These are phyloP conservation scores for Xylaria palmicola DNA, from an alignment of 495 filamentous ascomycete genomes.

Conservation along the genomic window DNA sequence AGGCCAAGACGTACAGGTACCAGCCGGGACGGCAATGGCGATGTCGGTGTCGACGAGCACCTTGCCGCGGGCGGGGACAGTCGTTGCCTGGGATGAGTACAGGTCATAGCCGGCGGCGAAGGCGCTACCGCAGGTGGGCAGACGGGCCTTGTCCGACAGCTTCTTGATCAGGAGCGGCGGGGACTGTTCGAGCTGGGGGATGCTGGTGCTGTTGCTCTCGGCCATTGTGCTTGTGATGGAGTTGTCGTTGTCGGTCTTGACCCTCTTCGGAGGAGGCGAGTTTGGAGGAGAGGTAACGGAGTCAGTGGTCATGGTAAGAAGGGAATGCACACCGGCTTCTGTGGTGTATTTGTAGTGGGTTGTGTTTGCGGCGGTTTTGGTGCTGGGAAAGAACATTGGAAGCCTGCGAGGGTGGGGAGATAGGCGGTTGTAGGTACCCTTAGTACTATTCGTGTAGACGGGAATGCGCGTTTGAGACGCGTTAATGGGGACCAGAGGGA, in stretches of 20 bases:
- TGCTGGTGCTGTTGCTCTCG: slow-evolving; percentile 29
- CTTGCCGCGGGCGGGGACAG: slow-evolving; percentile 79
- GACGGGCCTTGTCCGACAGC: slow-evolving; percentile 65
- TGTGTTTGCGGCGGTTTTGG: background rate
- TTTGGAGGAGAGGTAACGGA: slow-evolving; percentile 41
- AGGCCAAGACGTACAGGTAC: slow-evolving; percentile 65
- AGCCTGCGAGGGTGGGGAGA: background rate
- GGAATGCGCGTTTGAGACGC: slow-evolving; percentile 29
- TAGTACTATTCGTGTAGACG: background rate
- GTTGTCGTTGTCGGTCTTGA: slow-evolving; percentile 37
- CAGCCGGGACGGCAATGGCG: slow-evolving; percentile 79
- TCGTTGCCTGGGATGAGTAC: slow-evolving; percentile 68
- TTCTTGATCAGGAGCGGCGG: slow-evolving; percentile 82
- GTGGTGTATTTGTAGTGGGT: background rate
- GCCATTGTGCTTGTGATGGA: slow-evolving; percentile 15
- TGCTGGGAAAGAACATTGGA: background rate
- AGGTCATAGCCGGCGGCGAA: slow-evolving; percentile 94
- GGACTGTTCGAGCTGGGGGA: slow-evolving; percentile 29
- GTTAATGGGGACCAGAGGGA: slow-evolving; percentile 17
- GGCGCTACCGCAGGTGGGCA: slow-evolving; percentile 83
- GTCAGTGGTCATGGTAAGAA: slow-evolving; percentile 60
- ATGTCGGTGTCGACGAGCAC: slow-evolving; percentile 87
- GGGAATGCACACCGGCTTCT: background rate
- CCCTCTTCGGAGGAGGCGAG: slow-evolving; percentile 49
- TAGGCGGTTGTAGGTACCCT: background rate